A percentile compares a stretch with the other conserved stretches of the same genome.
Conservation (phyloP, 2,329 filamentous ascomycete species). For the Colletotrichum phormii region DNA sequence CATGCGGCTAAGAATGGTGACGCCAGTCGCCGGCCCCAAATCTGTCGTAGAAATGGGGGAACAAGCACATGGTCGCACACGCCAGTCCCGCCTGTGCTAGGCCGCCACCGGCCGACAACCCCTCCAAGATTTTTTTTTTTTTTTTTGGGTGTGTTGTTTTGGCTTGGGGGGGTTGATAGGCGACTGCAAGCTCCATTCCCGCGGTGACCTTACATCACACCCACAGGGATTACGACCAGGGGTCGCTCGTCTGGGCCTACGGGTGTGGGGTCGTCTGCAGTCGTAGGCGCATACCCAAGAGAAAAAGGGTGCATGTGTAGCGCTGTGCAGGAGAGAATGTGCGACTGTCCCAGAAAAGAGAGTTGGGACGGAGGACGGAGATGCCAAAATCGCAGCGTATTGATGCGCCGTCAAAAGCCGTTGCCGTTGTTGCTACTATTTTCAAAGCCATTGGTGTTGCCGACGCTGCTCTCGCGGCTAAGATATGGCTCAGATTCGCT, state of each 20-base stretch:
- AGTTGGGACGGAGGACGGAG: conserved; percentile 1
- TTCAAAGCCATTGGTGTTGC: neutral
- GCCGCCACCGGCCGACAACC: conserved; percentile 34
- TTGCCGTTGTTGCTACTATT: neutral
- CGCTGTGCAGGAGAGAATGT: conserved; percentile 12
- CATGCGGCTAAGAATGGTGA: conserved; percentile 27
- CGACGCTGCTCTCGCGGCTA: neutral
- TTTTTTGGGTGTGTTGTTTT: conserved; percentile 23
- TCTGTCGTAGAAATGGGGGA: conserved; percentile 20
- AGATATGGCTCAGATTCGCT: neutral
- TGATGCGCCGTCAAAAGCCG: neutral
- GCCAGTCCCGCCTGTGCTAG: conserved; percentile 15
- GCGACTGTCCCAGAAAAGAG: neutral
- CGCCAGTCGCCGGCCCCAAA: conserved; percentile 14
- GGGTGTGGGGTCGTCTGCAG: conserved; percentile 34
- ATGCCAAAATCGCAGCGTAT: conserved; percentile 14
- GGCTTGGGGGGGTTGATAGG: conserved; percentile 33
- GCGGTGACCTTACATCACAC: conserved; percentile 37
- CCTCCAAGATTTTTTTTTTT: conserved; percentile 29
- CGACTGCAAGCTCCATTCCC: conserved; percentile 35
- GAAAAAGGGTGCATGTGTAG: conserved; percentile 29
- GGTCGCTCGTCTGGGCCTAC: conserved; percentile 22
- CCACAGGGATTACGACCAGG: conserved; percentile 32
- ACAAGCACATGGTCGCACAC: conserved; percentile 28
- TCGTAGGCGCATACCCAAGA: conserved; percentile 21